Base-by-base conservation (phyloP, 306 rosid genomes). In the Dryas octopetala region DNA sequence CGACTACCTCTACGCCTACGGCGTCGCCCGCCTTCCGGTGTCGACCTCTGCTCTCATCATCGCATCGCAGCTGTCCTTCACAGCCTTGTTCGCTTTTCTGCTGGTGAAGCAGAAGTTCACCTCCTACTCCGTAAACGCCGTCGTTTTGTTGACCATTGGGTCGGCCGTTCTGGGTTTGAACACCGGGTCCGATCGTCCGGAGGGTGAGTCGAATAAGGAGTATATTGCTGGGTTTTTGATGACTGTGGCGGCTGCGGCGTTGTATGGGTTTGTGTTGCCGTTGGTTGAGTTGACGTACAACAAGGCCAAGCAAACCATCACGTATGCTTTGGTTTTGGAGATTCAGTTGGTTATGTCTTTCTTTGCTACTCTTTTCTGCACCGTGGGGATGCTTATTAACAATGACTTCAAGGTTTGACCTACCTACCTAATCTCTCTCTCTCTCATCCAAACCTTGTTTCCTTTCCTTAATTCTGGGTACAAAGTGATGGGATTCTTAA, bases 201-300 rank as follows among this genome's bases (percentile, higher is more conserved):
- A 26, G 3, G 97, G 96, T 0, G 99, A 95, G 78, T 84, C 97
- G 38, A 82, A 16, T 0, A 50, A 9, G 75, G 45, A 89, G 61
- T 95, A 95, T 10, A 46, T 83, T 2, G 16, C 74, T 0, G 97
- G 99, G 11, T 92, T 95, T 66, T 9, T 84, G 12, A 85, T 89
- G 89, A 95, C 97, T 7, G 17, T 92, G 38, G 89, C 71, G 12
- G 93, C 99, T 2, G 84, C 99, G 1, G 87, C 77, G 2, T 53
- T 96, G 71, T 92, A 92, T 51, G 97, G 97, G 9, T 84, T 95
- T 1, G 16, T 95, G 2, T 67, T 95, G 91, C 97, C 97, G 53
- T 45, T 89, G 85, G 55, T 90, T 43, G 99, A 95, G 74, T 71
- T 89, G 80, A 81, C 78, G 47, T 95, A 95, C 40, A 77, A 68